These are phyloP conservation scores for Sungouiella thailandica DNA, from an alignment of 805 yeast genomes.

Conservation along the genomic window DNA sequence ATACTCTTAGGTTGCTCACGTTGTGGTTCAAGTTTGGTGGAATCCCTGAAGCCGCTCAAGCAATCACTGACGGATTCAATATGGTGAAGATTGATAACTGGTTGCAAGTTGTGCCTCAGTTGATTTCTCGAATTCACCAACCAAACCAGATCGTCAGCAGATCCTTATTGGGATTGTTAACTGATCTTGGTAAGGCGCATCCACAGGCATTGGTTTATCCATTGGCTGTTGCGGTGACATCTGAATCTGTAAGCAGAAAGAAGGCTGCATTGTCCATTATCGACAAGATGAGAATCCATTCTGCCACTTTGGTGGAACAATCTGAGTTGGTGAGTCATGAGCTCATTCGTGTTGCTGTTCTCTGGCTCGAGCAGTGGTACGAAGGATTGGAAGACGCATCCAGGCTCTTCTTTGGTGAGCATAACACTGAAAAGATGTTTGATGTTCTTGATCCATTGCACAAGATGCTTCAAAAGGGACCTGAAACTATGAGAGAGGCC, in stretches of 20 bases:
- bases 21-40: constrained; percentile 98
- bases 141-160: constrained; percentile 82
- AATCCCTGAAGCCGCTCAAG: constrained; percentile 81
- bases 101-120: constrained; percentile 93
- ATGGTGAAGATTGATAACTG: constrained; percentile 89
- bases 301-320: constrained; percentile 80
- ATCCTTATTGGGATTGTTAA: constrained; percentile 70
- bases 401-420: constrained; percentile 86
- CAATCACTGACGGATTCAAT: constrained; percentile 85
- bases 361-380: constrained; percentile 98
- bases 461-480: constrained; percentile 76
- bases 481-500: constrained; percentile 88
- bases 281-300: constrained; percentile 87
- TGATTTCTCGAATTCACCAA: constrained; percentile 94
- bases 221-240: constrained; percentile 89
- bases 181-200: constrained; percentile 89
- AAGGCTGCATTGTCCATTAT: constrained; percentile 88
- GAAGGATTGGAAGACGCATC: constrained; percentile 98
- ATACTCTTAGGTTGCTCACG: constrained; percentile 82
- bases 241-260: constrained; percentile 85
- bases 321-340: constrained; percentile 93
- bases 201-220: constrained; percentile 97
- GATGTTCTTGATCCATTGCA: constrained; percentile 87
- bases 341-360: constrained; percentile 86
- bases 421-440: constrained; percentile 91